A percentile compares a stretch with the other conserved stretches of the same genome.
phyloP scores from a whole-genome alignment of 2,329 filamentous ascomycete genomes.

The Penicillium digitatum region DNA sequence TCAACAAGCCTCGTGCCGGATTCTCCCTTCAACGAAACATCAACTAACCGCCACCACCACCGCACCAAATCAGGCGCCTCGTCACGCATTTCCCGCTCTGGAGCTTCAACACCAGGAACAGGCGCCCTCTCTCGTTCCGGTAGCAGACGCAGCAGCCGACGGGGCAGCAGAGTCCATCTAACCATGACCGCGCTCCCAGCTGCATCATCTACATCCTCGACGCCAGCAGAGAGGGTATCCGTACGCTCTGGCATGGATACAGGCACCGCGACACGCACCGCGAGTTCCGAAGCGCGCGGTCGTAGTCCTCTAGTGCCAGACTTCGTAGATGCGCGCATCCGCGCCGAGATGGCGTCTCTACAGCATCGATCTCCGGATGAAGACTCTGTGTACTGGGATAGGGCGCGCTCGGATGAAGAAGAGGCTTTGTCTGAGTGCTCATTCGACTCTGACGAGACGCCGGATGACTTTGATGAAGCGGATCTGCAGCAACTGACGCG shows the following conservation, averaged over 20 bases:
- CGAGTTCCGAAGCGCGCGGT: constrained; percentile 16
- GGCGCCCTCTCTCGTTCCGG: constrained; percentile 26
- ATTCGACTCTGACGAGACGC: constrained; percentile 13
- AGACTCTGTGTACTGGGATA: constrained; percentile 14
- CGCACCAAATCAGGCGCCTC: constrained; percentile 25
- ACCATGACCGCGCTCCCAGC: constrained; percentile 32
- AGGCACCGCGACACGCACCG: not conserved
- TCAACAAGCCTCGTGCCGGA: constrained; percentile 51
- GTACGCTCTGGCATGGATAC: not conserved
- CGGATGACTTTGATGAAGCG: constrained; percentile 48
- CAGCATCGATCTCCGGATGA: constrained; percentile 22
- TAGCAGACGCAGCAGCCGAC: constrained; percentile 32
- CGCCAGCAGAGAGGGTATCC: not conserved
- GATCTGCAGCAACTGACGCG: constrained; percentile 52
- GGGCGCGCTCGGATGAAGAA: constrained; percentile 9
- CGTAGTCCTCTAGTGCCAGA: constrained; percentile 40
- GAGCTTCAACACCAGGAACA: constrained; percentile 34
- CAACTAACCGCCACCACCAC: constrained; percentile 21
- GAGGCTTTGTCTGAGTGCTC: constrained; percentile 35
- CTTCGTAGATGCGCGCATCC: constrained; percentile 47
- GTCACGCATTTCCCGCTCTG: constrained; percentile 32
- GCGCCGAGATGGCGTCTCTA: constrained; percentile 38
- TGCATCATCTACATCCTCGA: constrained; percentile 2
- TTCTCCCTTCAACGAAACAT: constrained; percentile 31
- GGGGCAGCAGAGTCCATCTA: constrained; percentile 27